phyloP scores from a whole-genome alignment of 495 filamentous ascomycete species.

The Lasiosphaeria miniovina region DNA sequence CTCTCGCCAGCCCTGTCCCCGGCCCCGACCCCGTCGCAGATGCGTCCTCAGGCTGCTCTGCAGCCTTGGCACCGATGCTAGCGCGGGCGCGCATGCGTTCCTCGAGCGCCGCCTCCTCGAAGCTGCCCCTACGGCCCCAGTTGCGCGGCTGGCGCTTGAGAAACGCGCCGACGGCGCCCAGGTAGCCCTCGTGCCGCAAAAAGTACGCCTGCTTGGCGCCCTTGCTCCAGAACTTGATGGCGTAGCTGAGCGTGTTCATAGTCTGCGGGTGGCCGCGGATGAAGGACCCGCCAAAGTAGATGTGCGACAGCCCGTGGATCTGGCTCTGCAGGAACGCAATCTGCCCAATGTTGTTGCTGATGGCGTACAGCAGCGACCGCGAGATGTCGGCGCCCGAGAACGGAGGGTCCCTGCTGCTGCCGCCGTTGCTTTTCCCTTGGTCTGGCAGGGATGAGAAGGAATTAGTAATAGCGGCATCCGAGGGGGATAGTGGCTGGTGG shows the following conservation, averaged over 20 bases:
- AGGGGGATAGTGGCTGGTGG: background rate
- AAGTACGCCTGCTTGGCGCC: slow-evolving; percentile 95
- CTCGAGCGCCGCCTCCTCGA: slow-evolving; percentile 37
- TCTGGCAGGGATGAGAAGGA: background rate
- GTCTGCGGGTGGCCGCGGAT: slow-evolving; percentile 95
- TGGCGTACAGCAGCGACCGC: slow-evolving; percentile 71
- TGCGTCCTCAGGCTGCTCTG: too few species aligned
- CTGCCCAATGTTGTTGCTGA: slow-evolving; percentile 95
- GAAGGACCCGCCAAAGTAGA: slow-evolving; percentile 96
- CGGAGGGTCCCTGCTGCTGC: slow-evolving; percentile 21
- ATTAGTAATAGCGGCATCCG: background rate
- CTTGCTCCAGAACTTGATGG: slow-evolving; percentile 95
- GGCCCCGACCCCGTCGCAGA: too few species aligned
- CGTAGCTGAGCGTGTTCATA: slow-evolving; percentile 93
- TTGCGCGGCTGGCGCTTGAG: slow-evolving; percentile 84
- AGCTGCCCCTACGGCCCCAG: slow-evolving; percentile 84
- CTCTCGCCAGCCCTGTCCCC: too few species aligned
- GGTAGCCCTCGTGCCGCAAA: slow-evolving; percentile 90
- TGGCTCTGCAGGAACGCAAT: slow-evolving; percentile 94
- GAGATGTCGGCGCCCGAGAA: slow-evolving; percentile 52
- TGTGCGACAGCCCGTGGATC: slow-evolving; percentile 83
- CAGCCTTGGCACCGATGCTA: too few species aligned
- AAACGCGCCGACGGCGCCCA: slow-evolving; percentile 95
- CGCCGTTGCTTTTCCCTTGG: slow-evolving; percentile 4
- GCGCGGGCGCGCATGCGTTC: slow-evolving; percentile 5